Percentiles rank a stretch among this genome's conserved stretches.
Evolutionary conservation across 495 filamentous ascomycete species (phyloP).

Genomic region (Penicillium canariense): DNA sequence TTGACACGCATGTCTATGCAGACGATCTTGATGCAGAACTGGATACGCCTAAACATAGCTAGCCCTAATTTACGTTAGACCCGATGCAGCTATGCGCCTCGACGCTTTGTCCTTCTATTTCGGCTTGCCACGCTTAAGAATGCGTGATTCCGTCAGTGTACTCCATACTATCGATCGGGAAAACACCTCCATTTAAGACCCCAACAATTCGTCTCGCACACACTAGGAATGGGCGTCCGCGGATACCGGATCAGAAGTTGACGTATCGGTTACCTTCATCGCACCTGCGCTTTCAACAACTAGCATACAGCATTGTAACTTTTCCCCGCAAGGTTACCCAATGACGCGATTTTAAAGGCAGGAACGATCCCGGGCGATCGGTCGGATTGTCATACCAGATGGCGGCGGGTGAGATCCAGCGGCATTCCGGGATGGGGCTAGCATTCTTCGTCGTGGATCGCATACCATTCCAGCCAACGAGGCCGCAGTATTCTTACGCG

Average conservation of each 20-base stretch:
- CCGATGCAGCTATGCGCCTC: constrained; percentile 3
- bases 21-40: neutral
- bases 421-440: constrained; percentile 26
- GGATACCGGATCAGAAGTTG: constrained; percentile 2
- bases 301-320: neutral
- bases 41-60: constrained; percentile 9
- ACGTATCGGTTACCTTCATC: neutral
- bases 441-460: constrained; percentile 35
- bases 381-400: constrained; percentile 28
- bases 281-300: constrained; percentile 6
- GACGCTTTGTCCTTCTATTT: constrained; percentile 2
- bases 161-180: neutral
- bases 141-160: constrained; percentile 5
- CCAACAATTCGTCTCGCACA: neutral
- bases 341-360: constrained; percentile 6
- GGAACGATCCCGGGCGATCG: neutral
- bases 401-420: constrained; percentile 17
- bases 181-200: neutral
- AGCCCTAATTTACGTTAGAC: constrained; percentile 7
- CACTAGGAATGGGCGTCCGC: neutral
- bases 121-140: constrained; percentile 18
- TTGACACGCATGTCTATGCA: neutral
- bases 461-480: constrained; percentile 34
- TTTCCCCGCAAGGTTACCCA: neutral
- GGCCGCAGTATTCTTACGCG: constrained; percentile 31